Conservation (phyloP, 192 early-diverging fungal species). For the Funneliformis geosporum region DNA sequence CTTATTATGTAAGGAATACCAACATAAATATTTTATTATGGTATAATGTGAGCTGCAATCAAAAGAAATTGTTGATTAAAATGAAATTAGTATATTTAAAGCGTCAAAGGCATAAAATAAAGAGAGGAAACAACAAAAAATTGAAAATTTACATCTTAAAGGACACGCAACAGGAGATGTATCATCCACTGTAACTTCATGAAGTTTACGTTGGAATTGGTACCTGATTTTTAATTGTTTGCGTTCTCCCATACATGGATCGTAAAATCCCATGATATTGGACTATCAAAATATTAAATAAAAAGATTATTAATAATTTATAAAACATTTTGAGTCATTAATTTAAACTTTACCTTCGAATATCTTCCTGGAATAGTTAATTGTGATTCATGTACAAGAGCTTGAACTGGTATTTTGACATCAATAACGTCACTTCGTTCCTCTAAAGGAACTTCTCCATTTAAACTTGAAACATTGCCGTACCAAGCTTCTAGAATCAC, state of each 20-base stretch:
- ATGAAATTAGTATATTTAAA: not conserved
- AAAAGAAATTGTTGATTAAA: not conserved
- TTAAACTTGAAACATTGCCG: slow-evolving; percentile 66
- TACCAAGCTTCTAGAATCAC: slow-evolving; percentile 87
- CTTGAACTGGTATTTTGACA: slow-evolving; percentile 85
- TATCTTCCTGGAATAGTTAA: slow-evolving; percentile 84
- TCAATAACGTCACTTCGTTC: slow-evolving; percentile 58
- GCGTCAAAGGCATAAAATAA: not conserved
- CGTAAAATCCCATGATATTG: slow-evolving; percentile 91
- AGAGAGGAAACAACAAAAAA: not conserved
- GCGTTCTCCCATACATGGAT: slow-evolving; percentile 86
- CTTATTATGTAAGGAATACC: too few species aligned
- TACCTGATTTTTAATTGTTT: slow-evolving; percentile 89
- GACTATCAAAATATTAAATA: slow-evolving; percentile 47
- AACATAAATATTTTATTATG: not conserved
- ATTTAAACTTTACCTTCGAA: slow-evolving; percentile 67
- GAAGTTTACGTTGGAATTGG: slow-evolving; percentile 75
- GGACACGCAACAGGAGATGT: slow-evolving; percentile 78
- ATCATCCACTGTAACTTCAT: slow-evolving; percentile 83
- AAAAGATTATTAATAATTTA: not conserved
- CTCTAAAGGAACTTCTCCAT: slow-evolving; percentile 26
- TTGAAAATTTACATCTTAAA: slow-evolving; percentile 58
- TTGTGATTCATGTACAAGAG: slow-evolving; percentile 81
- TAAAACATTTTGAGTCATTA: slow-evolving; percentile 8
- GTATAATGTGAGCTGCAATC: not conserved